Evolutionary conservation across 2,329 filamentous ascomycete genomes (phyloP), one percentile per base, ranked within the genome.

Genomic region (Colletotrichum magnum): DNA sequence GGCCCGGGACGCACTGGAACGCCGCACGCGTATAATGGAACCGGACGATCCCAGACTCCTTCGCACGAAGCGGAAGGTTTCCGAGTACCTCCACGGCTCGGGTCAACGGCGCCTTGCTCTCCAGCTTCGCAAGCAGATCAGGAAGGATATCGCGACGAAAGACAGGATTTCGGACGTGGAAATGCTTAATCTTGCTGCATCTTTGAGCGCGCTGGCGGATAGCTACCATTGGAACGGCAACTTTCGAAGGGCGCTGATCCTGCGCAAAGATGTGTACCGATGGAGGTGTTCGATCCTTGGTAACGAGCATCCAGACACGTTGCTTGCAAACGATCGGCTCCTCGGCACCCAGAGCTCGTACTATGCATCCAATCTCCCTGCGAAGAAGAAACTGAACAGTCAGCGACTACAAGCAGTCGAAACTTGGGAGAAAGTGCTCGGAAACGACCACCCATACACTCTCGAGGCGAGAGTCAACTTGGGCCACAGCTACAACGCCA

Each of bases 1-100:
- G 26, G 59, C 50, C 1, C 13, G 21, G n/a, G 50, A 32, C 13
- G 50, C n/a, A 13, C 24, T 56, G n/a, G 12, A 1, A 21, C 21
- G 6, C n/a, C 50, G 6, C 7, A 47, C 39, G 12, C 13, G 5
- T 2, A 0, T 10, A 12, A 13, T 63, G 16, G 12, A 7, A 12
- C 6, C 7, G 9, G 16, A 28, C 13, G 50, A 63, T 36, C 41
- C 59, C 2, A 47, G 26, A 7, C 5, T 54, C 2, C 13, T 26
- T 4, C 39, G 59, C 2, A 54, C 24, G 9, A 18, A 24, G 9
- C 39, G 50, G 5, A 26, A 54, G n/a, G 24, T 63, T 15, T 39
- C 59, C 26, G 59, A 63, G 16, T 63, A 45, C 21, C n/a, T 63
- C 9, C 39, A 63, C 15, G 59, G 59, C 21, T 6, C 18, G 16